Evolutionary conservation across 352 stramenopile species (phyloP).

Genomic region (Aphanomyces cochlioides): DNA sequence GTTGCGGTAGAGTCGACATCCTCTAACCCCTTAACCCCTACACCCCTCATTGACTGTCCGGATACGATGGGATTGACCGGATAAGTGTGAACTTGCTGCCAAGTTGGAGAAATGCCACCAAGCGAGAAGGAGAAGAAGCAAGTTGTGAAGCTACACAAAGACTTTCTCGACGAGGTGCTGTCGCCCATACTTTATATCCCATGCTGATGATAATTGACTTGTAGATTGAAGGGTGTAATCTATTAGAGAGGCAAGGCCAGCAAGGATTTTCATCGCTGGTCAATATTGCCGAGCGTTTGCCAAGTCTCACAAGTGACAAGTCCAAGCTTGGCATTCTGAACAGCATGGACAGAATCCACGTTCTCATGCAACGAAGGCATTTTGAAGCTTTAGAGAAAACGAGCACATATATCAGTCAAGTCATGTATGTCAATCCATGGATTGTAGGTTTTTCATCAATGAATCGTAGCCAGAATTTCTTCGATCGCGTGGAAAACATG

Average conservation of each 20-base stretch:
- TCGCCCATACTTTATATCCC: background rate
- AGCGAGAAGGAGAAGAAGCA: conserved; percentile 20
- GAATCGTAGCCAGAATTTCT: conserved; percentile 10
- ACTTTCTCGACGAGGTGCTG: conserved; percentile 20
- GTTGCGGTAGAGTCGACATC: too few relatives aligned
- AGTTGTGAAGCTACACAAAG: conserved; percentile 23
- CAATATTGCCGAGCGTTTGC: conserved; percentile 61
- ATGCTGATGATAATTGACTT: background rate
- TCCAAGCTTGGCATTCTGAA: conserved; percentile 41
- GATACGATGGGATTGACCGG: too few relatives aligned
- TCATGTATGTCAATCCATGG: background rate
- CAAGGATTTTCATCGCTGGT: conserved; percentile 65
- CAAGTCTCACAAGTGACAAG: conserved; percentile 35
- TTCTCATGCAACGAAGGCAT: conserved; percentile 55
- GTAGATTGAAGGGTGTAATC: conserved; percentile 17
- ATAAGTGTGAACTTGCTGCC: too few relatives aligned
- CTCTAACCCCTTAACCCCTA: too few relatives aligned
- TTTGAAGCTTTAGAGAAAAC: conserved; percentile 68
- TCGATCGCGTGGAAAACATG: conserved; percentile 25
- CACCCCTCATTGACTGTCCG: too few relatives aligned
- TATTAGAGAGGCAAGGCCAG: conserved; percentile 53
- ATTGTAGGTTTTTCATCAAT: background rate
- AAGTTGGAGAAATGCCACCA: background rate
- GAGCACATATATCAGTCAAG: background rate
- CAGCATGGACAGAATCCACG: conserved; percentile 39